Percentiles rank a stretch among this genome's conserved stretches.
Conservation (phyloP, 768 basidiomycete genomes). For the Neoboletus subvelutipes region DNA sequence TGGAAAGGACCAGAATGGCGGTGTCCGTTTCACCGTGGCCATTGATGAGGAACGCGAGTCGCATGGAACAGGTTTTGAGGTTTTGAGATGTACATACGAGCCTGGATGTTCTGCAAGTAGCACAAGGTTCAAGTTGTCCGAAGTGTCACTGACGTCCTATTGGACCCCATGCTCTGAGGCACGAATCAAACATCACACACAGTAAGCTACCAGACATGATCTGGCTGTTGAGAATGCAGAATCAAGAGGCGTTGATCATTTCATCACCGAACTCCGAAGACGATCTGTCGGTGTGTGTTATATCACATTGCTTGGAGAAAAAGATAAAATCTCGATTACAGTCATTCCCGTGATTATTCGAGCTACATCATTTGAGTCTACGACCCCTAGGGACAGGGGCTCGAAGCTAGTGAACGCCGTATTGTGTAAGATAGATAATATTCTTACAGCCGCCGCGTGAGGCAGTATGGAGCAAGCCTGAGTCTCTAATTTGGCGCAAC, state of each 20-base stretch:
- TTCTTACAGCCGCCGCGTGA: not conserved
- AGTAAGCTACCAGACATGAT: not conserved
- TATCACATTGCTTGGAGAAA: slow-evolving; percentile 6
- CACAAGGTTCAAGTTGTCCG: not conserved
- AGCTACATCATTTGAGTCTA: not conserved
- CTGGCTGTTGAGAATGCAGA: not conserved
- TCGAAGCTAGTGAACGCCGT: not conserved
- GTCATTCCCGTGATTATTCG: slow-evolving; percentile 9
- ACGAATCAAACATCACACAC: too few relatives aligned
- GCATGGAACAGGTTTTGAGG: not conserved
- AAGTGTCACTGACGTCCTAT: not conserved
- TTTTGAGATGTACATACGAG: too few relatives aligned
- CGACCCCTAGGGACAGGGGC: slow-evolving; percentile 11
- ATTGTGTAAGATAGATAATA: not conserved
- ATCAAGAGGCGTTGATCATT: not conserved
- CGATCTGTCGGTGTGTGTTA: slow-evolving; percentile 7
- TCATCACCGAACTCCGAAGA: slow-evolving; percentile 1
- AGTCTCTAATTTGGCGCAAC: not conserved
- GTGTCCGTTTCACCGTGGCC: not conserved
- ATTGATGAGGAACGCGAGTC: not conserved
- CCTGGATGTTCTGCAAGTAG: not conserved
- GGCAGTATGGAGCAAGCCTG: not conserved
- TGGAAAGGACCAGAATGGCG: not conserved
- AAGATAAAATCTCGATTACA: not conserved
- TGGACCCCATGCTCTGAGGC: not conserved